These are phyloP conservation scores for Butyriboletus loyo DNA, from an alignment of 768 basidiomycete species.

Conservation along the genomic window DNA sequence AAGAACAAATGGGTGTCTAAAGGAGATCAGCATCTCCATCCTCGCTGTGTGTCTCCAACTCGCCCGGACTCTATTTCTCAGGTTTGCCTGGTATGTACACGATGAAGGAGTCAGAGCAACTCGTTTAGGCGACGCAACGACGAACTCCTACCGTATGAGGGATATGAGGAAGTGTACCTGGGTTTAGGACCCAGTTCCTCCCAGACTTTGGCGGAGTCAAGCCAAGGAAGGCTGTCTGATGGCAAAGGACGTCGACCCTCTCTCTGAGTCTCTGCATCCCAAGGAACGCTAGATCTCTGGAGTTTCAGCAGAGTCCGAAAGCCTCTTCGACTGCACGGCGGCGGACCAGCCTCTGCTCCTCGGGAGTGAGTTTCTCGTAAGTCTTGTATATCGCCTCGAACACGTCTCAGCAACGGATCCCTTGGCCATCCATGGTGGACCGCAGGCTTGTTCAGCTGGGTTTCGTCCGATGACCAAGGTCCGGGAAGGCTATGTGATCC, in stretches of 20 bases:
- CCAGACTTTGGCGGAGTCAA: slow-evolving; percentile 38
- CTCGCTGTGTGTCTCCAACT: no score
- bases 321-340: slow-evolving; percentile 36
- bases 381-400: slow-evolving; percentile 55
- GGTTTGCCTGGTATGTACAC: no score
- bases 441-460: slow-evolving; percentile 42
- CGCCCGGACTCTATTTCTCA: no score
- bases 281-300: slow-evolving; percentile 39
- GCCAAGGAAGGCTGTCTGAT: slow-evolving; percentile 53
- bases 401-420: slow-evolving; percentile 55
- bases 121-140: no score
- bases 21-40: no score
- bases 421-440: slow-evolving; percentile 41
- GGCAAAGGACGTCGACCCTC: slow-evolving; percentile 54
- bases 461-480: slow-evolving; percentile 20
- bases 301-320: slow-evolving; percentile 48
- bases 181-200: slow-evolving; percentile 36
- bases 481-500: slow-evolving; percentile 30
- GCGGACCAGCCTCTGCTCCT: slow-evolving; percentile 39
- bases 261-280: no score
- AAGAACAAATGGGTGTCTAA: no score
- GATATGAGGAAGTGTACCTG: slow-evolving; percentile 16
- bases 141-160: no score
- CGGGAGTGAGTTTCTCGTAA: slow-evolving; percentile 42
- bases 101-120: no score